Base-by-base conservation (phyloP, 805 yeast genomes). In the Kodamaea neixiangensis region DNA sequence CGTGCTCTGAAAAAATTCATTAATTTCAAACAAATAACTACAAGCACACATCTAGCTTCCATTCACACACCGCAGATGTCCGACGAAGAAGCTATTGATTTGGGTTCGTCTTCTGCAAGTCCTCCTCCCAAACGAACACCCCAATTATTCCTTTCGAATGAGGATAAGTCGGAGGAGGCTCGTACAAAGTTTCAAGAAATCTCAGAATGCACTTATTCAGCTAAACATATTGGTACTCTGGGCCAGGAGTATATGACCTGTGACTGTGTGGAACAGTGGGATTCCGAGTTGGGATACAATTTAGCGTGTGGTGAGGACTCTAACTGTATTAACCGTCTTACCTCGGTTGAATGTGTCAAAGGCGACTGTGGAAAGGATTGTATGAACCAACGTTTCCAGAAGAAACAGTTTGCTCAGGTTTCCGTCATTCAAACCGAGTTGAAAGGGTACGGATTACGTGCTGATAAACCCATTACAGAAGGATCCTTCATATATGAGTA, bases 381-480 rank as follows among this genome's bases (percentile, higher is more conserved):
- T 71, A 83, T 78, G 55, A 93, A 93, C 66, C 97, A 91, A 66
- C 71, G 98, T 51, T 93, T 93, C 65, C 99, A 94, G 67, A 78
- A 76, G 48, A 75, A 76, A 51, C 80, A 86, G 65, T 89, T 86
- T 65, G 88, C 97, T 0, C 60, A 75, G 7, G 85, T 92, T n/a
- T 82, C 88, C 25, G 87, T 94, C n/a, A 82, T 93, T 51, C 77
- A 80, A 56, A 91, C 99, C 1, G 90, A 86, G 50, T 71, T 75
- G 56, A 93, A 93, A 66, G 99, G 99, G 0, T 93, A 80, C 63
- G 99, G 99, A 37, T 82, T 93, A 50, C 77, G 96, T 53, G 92
- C 96, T 0, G 76, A 82, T 50, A 67, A 62, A 3, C 75, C 71
- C 47, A 74, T 94, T 11, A 70, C 77, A 13, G 83, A 80, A 17